Percentiles rank a stretch among this genome's conserved stretches.
These are phyloP conservation scores for Eragrostis nindensis DNA, from an alignment of 176 grass and related monocot genomes.

Conservation along the genomic window DNA sequence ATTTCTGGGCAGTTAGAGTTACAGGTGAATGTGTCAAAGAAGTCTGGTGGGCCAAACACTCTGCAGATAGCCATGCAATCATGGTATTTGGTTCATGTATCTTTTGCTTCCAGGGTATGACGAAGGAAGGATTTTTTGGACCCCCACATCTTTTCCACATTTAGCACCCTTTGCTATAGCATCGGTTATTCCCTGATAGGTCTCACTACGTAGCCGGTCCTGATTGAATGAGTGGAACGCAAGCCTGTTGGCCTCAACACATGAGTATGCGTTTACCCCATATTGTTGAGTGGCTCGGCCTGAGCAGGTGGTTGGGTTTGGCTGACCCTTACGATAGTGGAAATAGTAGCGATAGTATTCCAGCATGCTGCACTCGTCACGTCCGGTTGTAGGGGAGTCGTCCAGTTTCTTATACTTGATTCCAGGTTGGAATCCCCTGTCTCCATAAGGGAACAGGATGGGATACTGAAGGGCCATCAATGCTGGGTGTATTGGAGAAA, in stretches of 20 bases:
- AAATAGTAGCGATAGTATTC: background rate
- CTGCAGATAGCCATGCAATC: background rate
- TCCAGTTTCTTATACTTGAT: background rate
- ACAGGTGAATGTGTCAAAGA: background rate
- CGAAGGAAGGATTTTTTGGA: background rate
- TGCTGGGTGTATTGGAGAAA: background rate
- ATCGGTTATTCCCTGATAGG: background rate
- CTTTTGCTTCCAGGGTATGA: background rate
- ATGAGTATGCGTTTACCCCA: background rate
- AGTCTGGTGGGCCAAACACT: background rate
- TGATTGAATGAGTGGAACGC: background rate
- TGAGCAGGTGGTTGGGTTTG: background rate
- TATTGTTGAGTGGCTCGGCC: background rate
- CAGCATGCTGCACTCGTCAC: background rate
- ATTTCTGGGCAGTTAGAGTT: background rate
- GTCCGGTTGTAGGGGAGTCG: rapidly evolving
- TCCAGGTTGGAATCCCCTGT: background rate
- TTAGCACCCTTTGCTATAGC: background rate
- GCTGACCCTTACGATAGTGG: background rate
- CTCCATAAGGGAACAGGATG: background rate
- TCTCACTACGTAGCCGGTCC: no score
- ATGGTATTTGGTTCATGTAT: background rate
- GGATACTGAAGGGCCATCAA: background rate
- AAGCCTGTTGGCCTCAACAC: background rate
- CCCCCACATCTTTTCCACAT: background rate